Base-by-base conservation (phyloP, 2,329 filamentous ascomycete species). In the Zelopaecilomyces penicillatus region DNA sequence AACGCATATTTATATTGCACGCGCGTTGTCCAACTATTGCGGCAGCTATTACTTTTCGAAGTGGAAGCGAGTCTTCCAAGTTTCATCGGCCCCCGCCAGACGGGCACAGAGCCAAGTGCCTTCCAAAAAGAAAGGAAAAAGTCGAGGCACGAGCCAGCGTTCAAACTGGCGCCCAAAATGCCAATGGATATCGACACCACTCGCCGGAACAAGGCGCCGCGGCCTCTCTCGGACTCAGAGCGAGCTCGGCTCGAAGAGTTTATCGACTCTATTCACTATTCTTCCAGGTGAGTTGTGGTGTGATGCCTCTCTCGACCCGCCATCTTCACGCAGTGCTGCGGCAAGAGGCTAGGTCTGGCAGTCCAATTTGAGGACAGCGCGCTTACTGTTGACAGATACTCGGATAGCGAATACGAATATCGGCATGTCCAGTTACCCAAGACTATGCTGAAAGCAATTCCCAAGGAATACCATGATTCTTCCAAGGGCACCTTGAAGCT, bases 391-490 rank as follows among this genome's bases (percentile, higher is more conserved):
- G 26, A 31, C 63, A 97, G 93, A 65, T 98, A 98, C 65, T 90
- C 84, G 29, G 93, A 98, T 61, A 83, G 80, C 67, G 80, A 93
- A 66, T 95, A 83, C 67, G 93, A 98, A 69, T 98, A 98, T 70
- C 87, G 93, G 53, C 93, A 98, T 67, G 93, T 98, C 47, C 90
- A 96, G 67, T 80, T 98, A 30, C 93, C 93, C 37, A 98, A 98
- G 70, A 83, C 88, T 56, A 98, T 98, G 93, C 82, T 98, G 52
- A 97, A 97, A 69, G 85, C 80, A 35, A 97, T 98, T 55, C 93
- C 93, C 19, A 84, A 90, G 64, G 91, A 96, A 52, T 95, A 95
- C 67, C 91, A 95, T 61, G 90, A 96, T 65, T 76, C 82, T 41
- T 72, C 80, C 42, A 88, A 95, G 67, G 93, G 93, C 50, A 97